These are phyloP conservation scores for Pythium apleroticum DNA, from an alignment of 352 stramenopile species.

Conservation along the genomic window DNA sequence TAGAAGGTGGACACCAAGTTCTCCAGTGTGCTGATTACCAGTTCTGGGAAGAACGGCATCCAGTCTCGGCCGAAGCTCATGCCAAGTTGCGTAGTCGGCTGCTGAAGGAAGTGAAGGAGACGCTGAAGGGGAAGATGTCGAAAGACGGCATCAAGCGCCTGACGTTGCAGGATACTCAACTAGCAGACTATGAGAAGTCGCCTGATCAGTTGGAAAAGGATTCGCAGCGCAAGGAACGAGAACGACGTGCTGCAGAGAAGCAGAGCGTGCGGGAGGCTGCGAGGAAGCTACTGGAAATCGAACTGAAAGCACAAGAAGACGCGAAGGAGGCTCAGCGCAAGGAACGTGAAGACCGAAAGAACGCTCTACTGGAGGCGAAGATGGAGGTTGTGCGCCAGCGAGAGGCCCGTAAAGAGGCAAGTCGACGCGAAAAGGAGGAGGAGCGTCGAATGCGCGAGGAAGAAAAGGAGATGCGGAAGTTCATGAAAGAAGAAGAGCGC, in stretches of 20 bases:
- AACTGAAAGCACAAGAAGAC: conserved; percentile 78
- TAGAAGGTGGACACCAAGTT: conserved; percentile 72
- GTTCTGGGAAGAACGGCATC: conserved; percentile 84
- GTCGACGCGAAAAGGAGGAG: conserved; percentile 63
- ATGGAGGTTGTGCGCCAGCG: conserved; percentile 64
- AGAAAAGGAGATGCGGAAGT: conserved; percentile 68
- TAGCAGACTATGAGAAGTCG: conserved; percentile 44
- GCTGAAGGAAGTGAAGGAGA: conserved; percentile 56
- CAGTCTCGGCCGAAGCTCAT: conserved; percentile 57
- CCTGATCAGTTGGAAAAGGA: conserved; percentile 42
- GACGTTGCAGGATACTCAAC: conserved; percentile 43
- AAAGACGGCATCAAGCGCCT: conserved; percentile 47
- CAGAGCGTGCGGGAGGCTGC: conserved; percentile 67
- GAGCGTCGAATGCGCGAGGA: conserved; percentile 67
- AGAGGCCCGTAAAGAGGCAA: conserved; percentile 62
- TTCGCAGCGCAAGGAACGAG: conserved; percentile 42
- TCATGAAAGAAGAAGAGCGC: conserved; percentile 69
- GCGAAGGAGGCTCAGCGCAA: conserved; percentile 64
- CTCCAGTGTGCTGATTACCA: conserved; percentile 70
- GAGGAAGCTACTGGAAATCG: conserved; percentile 68
- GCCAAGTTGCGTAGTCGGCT: conserved; percentile 56
- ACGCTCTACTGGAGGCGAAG: conserved; percentile 62
- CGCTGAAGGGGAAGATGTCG: conserved; percentile 30
- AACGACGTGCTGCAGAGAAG: conserved; percentile 65
- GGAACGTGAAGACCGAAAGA: conserved; percentile 71